Percentiles rank a stretch among this genome's conserved stretches.
phyloP scores from a whole-genome alignment of 495 filamentous ascomycete genomes.

The Tuber calosporum region DNA sequence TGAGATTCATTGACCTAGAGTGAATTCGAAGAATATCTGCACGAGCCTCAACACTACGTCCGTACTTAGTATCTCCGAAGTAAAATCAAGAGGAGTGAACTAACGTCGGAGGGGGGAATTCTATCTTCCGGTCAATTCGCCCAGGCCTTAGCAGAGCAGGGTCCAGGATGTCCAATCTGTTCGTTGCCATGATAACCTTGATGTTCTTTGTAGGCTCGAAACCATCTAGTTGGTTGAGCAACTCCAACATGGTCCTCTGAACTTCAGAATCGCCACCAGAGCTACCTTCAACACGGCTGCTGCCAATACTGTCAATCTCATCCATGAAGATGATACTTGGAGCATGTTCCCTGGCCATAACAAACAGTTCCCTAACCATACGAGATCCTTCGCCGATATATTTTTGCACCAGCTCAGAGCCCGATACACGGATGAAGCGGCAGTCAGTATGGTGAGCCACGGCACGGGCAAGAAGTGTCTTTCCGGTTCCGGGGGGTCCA shows the following conservation, averaged over 20 bases:
- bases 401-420: constrained; percentile 95
- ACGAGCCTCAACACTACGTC: constrained; percentile 70
- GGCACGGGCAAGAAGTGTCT: constrained; percentile 89
- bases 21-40: constrained; percentile 98
- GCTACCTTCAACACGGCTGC: constrained; percentile 88
- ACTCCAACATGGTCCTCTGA: constrained; percentile 97
- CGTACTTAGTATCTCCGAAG: constrained; percentile 11
- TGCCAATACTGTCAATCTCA: constrained; percentile 98
- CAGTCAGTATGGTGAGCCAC: constrained; percentile 97
- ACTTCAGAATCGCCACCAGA: constrained; percentile 98
- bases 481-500: constrained; percentile 92
- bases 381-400: constrained; percentile 97
- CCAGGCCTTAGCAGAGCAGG: constrained; percentile 88
- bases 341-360: constrained; percentile 97
- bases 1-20: constrained; percentile 95
- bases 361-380: constrained; percentile 98
- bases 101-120: constrained; percentile 91
- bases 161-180: constrained; percentile 93
- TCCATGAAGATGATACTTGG: constrained; percentile 99
- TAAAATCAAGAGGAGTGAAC: constrained; percentile 24
- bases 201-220: constrained; percentile 99
- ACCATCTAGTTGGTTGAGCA: constrained; percentile 95
- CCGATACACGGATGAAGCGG: constrained; percentile 96
- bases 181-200: constrained; percentile 99
- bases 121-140: constrained; percentile 97